phyloP scores from a whole-genome alignment of 441 rosid species.

The Gossypium aridum region DNA sequence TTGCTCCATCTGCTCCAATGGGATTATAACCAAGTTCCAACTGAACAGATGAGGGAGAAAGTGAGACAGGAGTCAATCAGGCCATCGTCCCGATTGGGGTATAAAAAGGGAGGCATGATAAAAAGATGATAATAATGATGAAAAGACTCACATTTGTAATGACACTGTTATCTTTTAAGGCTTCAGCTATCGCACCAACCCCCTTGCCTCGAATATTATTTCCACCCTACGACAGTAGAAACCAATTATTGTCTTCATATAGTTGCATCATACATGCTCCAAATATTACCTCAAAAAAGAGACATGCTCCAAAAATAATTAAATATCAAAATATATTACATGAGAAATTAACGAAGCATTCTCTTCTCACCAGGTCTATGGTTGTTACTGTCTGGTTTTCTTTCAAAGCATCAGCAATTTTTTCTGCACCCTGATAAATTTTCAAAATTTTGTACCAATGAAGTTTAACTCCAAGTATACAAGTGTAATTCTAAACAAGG shows the following conservation, averaged over 20 bases:
- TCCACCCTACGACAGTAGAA: constrained; percentile 60
- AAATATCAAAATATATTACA: not conserved
- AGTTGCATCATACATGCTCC: not conserved
- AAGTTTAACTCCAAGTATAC: constrained; percentile 10
- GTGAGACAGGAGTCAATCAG: not conserved
- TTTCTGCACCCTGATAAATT: constrained; percentile 70
- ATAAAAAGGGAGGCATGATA: constrained; percentile 3
- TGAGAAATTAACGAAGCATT: constrained; percentile 3
- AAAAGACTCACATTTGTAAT: constrained; percentile 57
- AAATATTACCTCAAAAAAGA: not conserved
- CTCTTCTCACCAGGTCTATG: constrained; percentile 71
- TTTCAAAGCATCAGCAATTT: constrained; percentile 77
- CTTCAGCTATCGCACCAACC: constrained; percentile 62
- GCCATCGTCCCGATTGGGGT: constrained; percentile 12
- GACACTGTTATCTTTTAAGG: constrained; percentile 63
- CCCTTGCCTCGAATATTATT: constrained; percentile 84
- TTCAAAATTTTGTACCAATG: constrained; percentile 8
- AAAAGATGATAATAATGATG: constrained; percentile 3
- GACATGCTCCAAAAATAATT: not conserved
- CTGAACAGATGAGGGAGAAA: constrained; percentile 26
- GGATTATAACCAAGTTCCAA: constrained; percentile 94
- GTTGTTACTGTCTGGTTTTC: constrained; percentile 65
- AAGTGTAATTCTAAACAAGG: not conserved
- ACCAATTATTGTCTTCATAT: constrained; percentile 9
- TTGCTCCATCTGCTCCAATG: constrained; percentile 81